Evolutionary conservation across 2,329 filamentous ascomycete species (phyloP), one percentile per base, ranked within the genome.

Genomic region (Paracorniculantispora psalliotae): DNA sequence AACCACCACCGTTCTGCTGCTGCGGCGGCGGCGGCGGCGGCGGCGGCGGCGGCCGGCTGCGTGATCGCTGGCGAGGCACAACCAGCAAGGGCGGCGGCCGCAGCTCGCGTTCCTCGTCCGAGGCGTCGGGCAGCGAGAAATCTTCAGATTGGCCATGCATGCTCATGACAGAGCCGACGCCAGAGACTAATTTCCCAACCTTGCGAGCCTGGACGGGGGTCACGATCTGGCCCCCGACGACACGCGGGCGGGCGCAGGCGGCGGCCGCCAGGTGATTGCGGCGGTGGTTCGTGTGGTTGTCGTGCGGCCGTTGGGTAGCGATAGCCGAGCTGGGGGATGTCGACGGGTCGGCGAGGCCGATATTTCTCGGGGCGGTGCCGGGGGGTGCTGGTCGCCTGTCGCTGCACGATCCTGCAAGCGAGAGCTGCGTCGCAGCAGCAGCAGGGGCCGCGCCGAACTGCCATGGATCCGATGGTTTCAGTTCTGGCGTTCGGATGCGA

Each of bases 121-220:
- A 53, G 43, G 26, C 41, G 41, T 59, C 57, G 33, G 57, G 47
- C 23, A 54, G 33, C 17, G 49, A 12, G 49, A 59, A 59, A 41
- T 59, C 43, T 28, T 59, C 57, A 8, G 57, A 59, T 4, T 52
- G 43, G 21, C 37, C 57, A 13, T 49, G 57, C 49, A 59, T 30
- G 21, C 57, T 59, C 41, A 53, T 13, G 17, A 54, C 26, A 25
- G 49, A 47, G 33, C 33, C 33, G 10, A n/a, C 21, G 7, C 10
- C 43, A 9, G 55, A 33, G 12, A 59, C 57, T 5, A 59, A 25
- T 10, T 17, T 48, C 8, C 49, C 49, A 26, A 48, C 25, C 43
- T 30, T 54, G 30, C 49, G 49, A 13, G 49, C 23, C n/a, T 17
- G 30, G 43, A 41, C 57, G n/a, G 41, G 33, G 33, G 23, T 48